A percentile compares a stretch with the other conserved stretches of the same genome.
Conservation (phyloP, 208 protist genomes). For the Crithidia acanthocephali region DNA sequence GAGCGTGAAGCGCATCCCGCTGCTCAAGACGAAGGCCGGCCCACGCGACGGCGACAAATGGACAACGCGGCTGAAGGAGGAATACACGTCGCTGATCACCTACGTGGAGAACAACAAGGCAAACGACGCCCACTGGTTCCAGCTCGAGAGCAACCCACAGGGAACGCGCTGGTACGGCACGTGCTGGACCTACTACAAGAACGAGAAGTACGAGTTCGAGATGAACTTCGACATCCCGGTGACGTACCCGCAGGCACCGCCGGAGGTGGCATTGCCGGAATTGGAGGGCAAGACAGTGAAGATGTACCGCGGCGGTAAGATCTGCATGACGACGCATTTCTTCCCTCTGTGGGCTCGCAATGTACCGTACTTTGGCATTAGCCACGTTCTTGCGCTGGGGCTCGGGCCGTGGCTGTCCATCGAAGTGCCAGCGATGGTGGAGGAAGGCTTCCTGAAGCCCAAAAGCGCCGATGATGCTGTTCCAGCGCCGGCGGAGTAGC, state of each 20-base stretch:
- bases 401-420: slow-evolving; percentile 97
- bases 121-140: slow-evolving; percentile 97
- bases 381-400: slow-evolving; percentile 96
- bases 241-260: slow-evolving; percentile 95
- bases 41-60: slow-evolving; percentile 96
- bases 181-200: slow-evolving; percentile 97
- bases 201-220: slow-evolving; percentile 97
- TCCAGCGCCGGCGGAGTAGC: not conserved
- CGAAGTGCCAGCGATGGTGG: slow-evolving; percentile 97
- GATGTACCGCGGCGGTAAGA: slow-evolving; percentile 99
- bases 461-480: slow-evolving; percentile 18
- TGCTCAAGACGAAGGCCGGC: slow-evolving; percentile 95
- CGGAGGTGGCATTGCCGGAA: slow-evolving; percentile 97
- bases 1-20: slow-evolving; percentile 95
- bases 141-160: slow-evolving; percentile 93
- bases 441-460: slow-evolving; percentile 83
- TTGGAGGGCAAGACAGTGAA: slow-evolving; percentile 98
- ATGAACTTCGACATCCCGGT: slow-evolving; percentile 98
- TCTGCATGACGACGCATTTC: slow-evolving; percentile 98
- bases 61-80: slow-evolving; percentile 97
- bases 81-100: slow-evolving; percentile 96
- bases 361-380: slow-evolving; percentile 98
- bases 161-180: slow-evolving; percentile 97
- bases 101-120: slow-evolving; percentile 97
- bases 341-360: slow-evolving; percentile 98